Evolutionary conservation across 2,329 filamentous ascomycete genomes (phyloP).

Genomic region (Curvularia verruculosa): DNA sequence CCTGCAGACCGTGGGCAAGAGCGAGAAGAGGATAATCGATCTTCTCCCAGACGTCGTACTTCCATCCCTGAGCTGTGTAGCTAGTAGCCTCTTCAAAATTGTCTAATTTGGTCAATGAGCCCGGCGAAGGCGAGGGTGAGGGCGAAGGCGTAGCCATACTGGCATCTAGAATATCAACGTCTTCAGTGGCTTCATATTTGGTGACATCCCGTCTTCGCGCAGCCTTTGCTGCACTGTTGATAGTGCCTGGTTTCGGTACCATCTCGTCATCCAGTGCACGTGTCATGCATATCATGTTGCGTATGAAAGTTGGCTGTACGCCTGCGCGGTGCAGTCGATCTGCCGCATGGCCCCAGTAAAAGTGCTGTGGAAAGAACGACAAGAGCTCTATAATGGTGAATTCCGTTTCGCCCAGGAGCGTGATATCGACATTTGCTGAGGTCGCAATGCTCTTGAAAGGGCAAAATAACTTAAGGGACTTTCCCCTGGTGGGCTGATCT

Average conservation of each 20-base stretch:
- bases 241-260: neutral
- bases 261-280: slow-evolving; percentile 11
- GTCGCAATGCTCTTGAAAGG: slow-evolving; percentile 25
- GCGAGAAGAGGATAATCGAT: slow-evolving; percentile 29
- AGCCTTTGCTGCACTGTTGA: neutral
- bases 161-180: neutral
- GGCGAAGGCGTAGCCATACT: neutral
- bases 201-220: neutral
- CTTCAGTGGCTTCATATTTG: neutral
- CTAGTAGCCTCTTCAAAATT: neutral
- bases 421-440: slow-evolving; percentile 18
- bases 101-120: neutral
- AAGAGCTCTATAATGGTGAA: slow-evolving; percentile 26
- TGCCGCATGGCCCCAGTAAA: slow-evolving; percentile 20
- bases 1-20: slow-evolving; percentile 18
- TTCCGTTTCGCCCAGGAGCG: slow-evolving; percentile 18
- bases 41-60: slow-evolving; percentile 6
- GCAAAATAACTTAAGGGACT: slow-evolving; percentile 12
- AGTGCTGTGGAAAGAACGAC: slow-evolving; percentile 24
- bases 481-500: neutral
- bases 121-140: neutral
- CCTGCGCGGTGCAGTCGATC: slow-evolving; percentile 13
- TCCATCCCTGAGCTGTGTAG: slow-evolving; percentile 26
- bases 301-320: neutral
- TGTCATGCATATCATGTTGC: slow-evolving; percentile 20